Base-by-base conservation (phyloP, 164 flowering plant genomes). In the Amborella trichopoda region DNA sequence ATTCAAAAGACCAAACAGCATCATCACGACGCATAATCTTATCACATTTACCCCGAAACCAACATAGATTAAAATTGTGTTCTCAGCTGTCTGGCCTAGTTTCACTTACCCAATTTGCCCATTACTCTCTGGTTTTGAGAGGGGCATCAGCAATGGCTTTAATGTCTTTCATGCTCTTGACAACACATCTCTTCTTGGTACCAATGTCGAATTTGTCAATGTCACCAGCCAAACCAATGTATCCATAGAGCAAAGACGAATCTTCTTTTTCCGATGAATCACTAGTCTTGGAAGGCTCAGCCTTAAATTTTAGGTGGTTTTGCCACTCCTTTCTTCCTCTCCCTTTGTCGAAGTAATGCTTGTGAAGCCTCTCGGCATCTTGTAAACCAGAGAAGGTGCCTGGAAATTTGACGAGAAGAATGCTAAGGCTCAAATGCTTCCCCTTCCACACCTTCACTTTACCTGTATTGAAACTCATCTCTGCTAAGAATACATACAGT, bases 81-180 rank as follows among this genome's bases (percentile, higher is more conserved):
- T n/a, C n/a, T n/a, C n/a, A n/a, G n/a, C n/a, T n/a, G n/a, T n/a
- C n/a, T n/a, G n/a, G n/a, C n/a, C n/a, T n/a, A n/a, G n/a, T n/a
- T n/a, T n/a, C n/a, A n/a, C n/a, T n/a, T n/a, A n/a, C n/a, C n/a
- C n/a, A n/a, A n/a, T n/a, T n/a, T n/a, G n/a, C n/a, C n/a, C n/a
- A n/a, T n/a, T n/a, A n/a, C n/a, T n/a, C n/a, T n/a, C n/a, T n/a
- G n/a, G n/a, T n/a, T n/a, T 37, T 22, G 30, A 68, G 50, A 28
- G 72, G 63, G 27, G 71, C 76, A 40, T 66, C 67, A 20, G 71
- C 76, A 56, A 75, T 59, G 50, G 67, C 75, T 38, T 60, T 46
- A 20, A 83, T 74, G 52, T 76, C 83, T 58, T 65, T 78, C 66
- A 70, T 80, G 67, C 94, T 78, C 73, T 63, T 74, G 40, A 79